Conservation (phyloP, 1,139 yeast species). For the Cylindricascospora bacillispora region DNA sequence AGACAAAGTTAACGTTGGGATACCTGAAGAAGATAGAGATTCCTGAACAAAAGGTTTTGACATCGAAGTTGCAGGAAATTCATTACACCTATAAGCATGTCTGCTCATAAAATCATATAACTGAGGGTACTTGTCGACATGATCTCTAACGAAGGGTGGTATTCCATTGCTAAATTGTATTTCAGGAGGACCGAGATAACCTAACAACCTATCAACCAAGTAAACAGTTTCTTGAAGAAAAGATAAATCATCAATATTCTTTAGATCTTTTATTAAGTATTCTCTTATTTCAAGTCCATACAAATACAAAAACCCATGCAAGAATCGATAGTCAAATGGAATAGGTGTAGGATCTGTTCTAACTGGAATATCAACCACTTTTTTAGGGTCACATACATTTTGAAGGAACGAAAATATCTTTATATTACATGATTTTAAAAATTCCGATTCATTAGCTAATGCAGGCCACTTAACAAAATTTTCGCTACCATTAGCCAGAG, state of each 20-base stretch:
- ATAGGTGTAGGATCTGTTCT: slow-evolving; percentile 9
- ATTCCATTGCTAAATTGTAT: slow-evolving; percentile 39
- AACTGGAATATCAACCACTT: slow-evolving; percentile 8
- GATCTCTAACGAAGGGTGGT: slow-evolving; percentile 37
- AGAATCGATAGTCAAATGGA: slow-evolving; percentile 35
- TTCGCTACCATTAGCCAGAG: slow-evolving; percentile 71
- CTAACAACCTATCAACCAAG: slow-evolving; percentile 25
- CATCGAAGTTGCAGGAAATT: slow-evolving; percentile 27
- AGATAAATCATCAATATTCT: slow-evolving; percentile 16
- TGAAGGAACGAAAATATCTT: slow-evolving; percentile 39
- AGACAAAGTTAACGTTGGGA: slow-evolving; percentile 52
- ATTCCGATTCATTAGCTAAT: slow-evolving; percentile 31
- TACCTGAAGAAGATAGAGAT: slow-evolving; percentile 58
- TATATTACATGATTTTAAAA: slow-evolving; percentile 33
- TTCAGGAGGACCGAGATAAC: slow-evolving; percentile 32
- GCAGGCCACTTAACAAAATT: slow-evolving; percentile 50
- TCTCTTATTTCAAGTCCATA: slow-evolving; percentile 45
- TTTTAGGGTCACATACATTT: slow-evolving; percentile 22
- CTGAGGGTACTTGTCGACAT: slow-evolving; percentile 36
- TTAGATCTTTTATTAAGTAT: slow-evolving; percentile 23
- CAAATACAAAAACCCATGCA: slow-evolving; percentile 55
- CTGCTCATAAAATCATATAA: slow-evolving; percentile 66
- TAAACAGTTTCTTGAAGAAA: slow-evolving; percentile 16
- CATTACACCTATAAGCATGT: slow-evolving; percentile 44
- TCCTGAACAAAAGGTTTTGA: slow-evolving; percentile 40